Evolutionary conservation across 2,329 filamentous ascomycete species (phyloP).

Genomic region (Cyphellophora attinorum): DNA sequence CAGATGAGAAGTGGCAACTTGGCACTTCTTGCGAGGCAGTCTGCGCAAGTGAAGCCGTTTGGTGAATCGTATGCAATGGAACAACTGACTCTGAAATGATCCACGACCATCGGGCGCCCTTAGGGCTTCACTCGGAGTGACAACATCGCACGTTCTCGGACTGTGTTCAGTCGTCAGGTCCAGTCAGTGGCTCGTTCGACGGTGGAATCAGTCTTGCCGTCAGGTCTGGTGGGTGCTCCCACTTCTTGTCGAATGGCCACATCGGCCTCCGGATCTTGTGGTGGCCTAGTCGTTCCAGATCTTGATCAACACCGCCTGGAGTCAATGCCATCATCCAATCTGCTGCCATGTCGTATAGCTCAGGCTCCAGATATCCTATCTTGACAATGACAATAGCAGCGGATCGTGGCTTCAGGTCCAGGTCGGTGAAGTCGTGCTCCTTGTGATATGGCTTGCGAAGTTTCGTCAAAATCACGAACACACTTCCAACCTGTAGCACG

Average conservation of each 20-base stretch:
- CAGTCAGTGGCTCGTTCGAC: conserved; percentile 20
- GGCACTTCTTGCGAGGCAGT: too few relatives aligned
- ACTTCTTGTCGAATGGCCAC: conserved; percentile 35
- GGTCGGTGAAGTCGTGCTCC: conserved; percentile 42
- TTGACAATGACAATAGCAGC: conserved; percentile 46
- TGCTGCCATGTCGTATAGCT: conserved; percentile 44
- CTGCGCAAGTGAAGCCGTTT: too few relatives aligned
- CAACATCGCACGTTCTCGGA: too few relatives aligned
- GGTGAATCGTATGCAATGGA: too few relatives aligned
- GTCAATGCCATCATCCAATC: conserved; percentile 48
- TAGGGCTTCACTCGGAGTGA: too few relatives aligned
- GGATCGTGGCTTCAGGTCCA: conserved; percentile 35
- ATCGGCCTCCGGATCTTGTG: conserved; percentile 40
- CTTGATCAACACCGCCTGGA: conserved; percentile 46
- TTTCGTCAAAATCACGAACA: conserved; percentile 44
- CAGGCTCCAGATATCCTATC: conserved; percentile 47
- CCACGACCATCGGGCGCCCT: too few relatives aligned
- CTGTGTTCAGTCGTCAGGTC: background rate
- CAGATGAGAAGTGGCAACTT: too few relatives aligned
- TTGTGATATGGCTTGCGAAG: conserved; percentile 46
- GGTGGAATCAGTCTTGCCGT: conserved; percentile 25
- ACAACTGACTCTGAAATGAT: too few relatives aligned
- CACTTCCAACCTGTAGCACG: conserved; percentile 40
- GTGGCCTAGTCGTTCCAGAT: conserved; percentile 40
- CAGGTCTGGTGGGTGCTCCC: conserved; percentile 26